These are phyloP conservation scores for Nemophila menziesii DNA, from an alignment of 257 asterid species.

Conservation along the genomic window DNA sequence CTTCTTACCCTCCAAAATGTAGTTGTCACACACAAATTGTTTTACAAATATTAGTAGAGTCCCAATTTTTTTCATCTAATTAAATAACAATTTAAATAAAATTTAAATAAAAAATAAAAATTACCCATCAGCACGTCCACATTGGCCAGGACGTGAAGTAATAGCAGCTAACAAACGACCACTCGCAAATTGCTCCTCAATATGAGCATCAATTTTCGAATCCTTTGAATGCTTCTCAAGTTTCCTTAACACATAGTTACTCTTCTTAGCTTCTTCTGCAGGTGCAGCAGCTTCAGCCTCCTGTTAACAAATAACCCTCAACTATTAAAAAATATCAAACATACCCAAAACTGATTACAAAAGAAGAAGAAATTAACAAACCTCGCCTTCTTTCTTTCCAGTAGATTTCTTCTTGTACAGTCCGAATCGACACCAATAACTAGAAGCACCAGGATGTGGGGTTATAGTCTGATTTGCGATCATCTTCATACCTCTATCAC, in stretches of 20 bases:
- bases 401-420: conserved; percentile 3
- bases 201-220: conserved; percentile 38
- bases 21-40: conserved; percentile 4
- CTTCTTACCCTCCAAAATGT: conserved; percentile 20
- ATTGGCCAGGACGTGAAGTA: conserved; percentile 55
- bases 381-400: conserved; percentile 6
- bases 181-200: conserved; percentile 49
- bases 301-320: no score
- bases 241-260: conserved; percentile 40
- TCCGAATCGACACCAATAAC: no score
- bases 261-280: conserved; percentile 42
- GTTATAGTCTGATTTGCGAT: conserved; percentile 14
- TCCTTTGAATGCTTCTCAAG: conserved; percentile 34
- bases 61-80: no score
- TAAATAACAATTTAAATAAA: no score
- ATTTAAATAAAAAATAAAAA: conserved; percentile 4
- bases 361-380: neutral
- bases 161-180: conserved; percentile 50
- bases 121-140: conserved; percentile 53
- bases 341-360: neutral
- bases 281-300: conserved; percentile 30
- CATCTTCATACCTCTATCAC: conserved; percentile 62
- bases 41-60: neutral
- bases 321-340: neutral
- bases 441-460: conserved; percentile 2